Base-by-base conservation (phyloP, 75 land plant genomes). In the Pinus taeda region DNA sequence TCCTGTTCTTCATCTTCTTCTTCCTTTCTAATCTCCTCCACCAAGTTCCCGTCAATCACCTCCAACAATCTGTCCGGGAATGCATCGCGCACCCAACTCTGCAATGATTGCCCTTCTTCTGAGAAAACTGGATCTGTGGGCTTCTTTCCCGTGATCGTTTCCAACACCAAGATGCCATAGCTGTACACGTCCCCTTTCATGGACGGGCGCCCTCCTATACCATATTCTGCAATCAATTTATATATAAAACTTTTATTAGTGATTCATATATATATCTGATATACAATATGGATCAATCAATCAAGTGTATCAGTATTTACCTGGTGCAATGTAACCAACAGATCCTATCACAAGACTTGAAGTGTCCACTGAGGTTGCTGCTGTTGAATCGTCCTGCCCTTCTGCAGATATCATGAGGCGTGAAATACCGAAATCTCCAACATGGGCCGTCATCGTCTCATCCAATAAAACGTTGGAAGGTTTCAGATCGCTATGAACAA, bases 121-220 rank as follows among this genome's bases (percentile, higher is more conserved):
- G 71, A 60, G 17, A 83, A 75, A 33, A 91, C 20, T 0, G 78
- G 57, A 0, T 85, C 87, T 1, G 81, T 82, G 3, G 92, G 92
- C 61, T 85, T 82, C 75, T 71, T 83, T 26, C 89, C 83, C 77
- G 85, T 85, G 71, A 90, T 42, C 1, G 83, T 61, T 60, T 90
- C 92, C 58, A 87, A 57, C 18, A 80, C 57, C 60, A 90, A 74
- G 42, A 90, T 81, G 12, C 89, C 92, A 55, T 81, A 90, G 78
- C 92, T 85, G 72, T 85, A 90, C 49, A 90, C 92, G 67, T 90
- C 92, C 42, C 85, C 77, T 65, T 90, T 87, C 29, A 75, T 79
- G 0, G 55, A 49, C 55, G 9, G 2, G 0, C 55, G 55, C 12
- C 55, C 55, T 3, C 55, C 55, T 49, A 2, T 2, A 49, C 55